Evolutionary conservation across 495 filamentous ascomycete genomes (phyloP).

Genomic region (Tuber aestivum): DNA sequence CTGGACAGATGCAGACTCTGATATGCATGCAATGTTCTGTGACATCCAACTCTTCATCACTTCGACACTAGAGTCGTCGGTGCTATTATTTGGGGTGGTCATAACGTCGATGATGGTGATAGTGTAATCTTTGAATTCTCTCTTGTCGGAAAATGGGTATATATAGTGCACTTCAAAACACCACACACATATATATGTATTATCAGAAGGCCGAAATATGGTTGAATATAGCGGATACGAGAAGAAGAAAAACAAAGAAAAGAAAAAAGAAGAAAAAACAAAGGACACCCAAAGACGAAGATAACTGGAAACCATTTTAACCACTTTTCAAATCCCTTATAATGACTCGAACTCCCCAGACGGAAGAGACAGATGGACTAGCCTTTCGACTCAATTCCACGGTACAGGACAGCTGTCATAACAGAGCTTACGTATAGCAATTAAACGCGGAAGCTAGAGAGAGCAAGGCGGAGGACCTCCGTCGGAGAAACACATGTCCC

Average conservation of each 20-base stretch:
- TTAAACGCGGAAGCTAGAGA: not conserved
- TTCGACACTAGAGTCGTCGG: not conserved
- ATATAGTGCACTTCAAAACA: constrained; percentile 2
- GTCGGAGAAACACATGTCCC: constrained; percentile 3
- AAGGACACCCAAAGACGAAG: not conserved
- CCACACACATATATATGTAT: not conserved
- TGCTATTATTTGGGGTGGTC: not conserved
- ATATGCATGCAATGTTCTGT: constrained; percentile 5
- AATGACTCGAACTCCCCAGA: not conserved
- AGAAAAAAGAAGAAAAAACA: not conserved
- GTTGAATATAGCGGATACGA: not conserved
- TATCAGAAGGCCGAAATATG: not conserved
- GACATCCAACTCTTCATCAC: constrained; percentile 7
- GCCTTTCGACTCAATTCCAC: not conserved
- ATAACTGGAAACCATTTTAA: not conserved
- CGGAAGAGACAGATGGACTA: not conserved
- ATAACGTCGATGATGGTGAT: not conserved
- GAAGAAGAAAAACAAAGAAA: not conserved
- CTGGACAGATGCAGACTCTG: not conserved
- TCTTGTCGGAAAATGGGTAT: not conserved
- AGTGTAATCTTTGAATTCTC: not conserved
- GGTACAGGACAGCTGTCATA: constrained; percentile 1
- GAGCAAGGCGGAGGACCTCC: not conserved
- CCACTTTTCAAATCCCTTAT: constrained; percentile 4
- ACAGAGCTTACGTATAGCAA: constrained; percentile 1